Evolutionary conservation across 768 basidiomycete genomes (phyloP).

Genomic region (Leccinum ochraceum): DNA sequence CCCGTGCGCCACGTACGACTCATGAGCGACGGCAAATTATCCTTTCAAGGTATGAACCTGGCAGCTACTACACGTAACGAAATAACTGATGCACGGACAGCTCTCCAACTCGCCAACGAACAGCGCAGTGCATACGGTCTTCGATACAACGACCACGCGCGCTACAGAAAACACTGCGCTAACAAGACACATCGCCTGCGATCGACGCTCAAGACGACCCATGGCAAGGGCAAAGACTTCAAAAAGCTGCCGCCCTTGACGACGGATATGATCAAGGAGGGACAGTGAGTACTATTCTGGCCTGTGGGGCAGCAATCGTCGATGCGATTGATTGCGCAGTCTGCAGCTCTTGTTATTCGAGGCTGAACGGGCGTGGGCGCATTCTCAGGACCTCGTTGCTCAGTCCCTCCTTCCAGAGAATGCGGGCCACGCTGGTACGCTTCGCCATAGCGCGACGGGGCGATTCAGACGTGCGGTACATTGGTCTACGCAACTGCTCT

Average conservation of each 20-base stretch:
- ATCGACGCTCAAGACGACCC: conserved; percentile 79
- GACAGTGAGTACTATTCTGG: conserved; percentile 63
- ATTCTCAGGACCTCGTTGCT: conserved; percentile 75
- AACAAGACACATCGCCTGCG: conserved; percentile 89
- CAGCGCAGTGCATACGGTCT: conserved; percentile 90
- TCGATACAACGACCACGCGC: conserved; percentile 83
- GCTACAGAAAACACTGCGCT: conserved; percentile 93
- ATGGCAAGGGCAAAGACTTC: conserved; percentile 89
- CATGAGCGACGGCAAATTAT: conserved; percentile 31
- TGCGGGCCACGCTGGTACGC: conserved; percentile 50
- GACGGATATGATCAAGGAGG: conserved; percentile 73
- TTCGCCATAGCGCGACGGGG: conserved; percentile 74
- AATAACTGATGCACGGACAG: conserved; percentile 41
- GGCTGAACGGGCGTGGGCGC: conserved; percentile 89
- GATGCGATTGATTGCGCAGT: conserved; percentile 38
- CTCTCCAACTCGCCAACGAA: conserved; percentile 81
- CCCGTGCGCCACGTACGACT: neutral
- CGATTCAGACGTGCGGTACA: conserved; percentile 78
- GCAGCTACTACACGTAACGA: conserved; percentile 2
- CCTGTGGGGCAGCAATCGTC: conserved; percentile 9
- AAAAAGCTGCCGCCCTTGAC: conserved; percentile 75
- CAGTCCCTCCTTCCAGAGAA: conserved; percentile 54
- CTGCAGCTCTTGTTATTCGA: conserved; percentile 86
- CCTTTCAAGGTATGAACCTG: conserved; percentile 43
- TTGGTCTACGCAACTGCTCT: conserved; percentile 77